phyloP scores from a whole-genome alignment of 345 rosid genomes.

The Carallia brachiata region DNA sequence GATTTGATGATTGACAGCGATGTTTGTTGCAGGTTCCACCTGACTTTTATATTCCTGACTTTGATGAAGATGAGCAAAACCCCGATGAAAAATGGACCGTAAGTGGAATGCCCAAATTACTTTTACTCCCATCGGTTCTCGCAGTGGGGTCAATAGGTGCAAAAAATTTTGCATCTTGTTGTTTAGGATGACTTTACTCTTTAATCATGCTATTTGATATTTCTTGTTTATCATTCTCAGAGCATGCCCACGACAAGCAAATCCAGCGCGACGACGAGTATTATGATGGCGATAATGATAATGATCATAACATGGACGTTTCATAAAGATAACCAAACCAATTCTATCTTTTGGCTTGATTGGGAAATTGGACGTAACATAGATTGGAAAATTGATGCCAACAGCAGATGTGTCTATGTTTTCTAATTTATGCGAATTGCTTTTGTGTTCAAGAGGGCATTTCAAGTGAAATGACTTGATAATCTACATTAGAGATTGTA shows the following conservation, averaged over 20 bases:
- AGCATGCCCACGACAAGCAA: slow-evolving; percentile 85
- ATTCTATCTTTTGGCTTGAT: background rate
- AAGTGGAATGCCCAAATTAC: slow-evolving; percentile 35
- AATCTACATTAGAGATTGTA: no score
- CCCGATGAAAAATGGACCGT: slow-evolving; percentile 86
- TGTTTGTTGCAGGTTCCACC: slow-evolving; percentile 77
- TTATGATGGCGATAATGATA: slow-evolving; percentile 82
- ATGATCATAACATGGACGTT: slow-evolving; percentile 57
- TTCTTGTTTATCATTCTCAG: slow-evolving; percentile 37
- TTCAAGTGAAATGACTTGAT: no score
- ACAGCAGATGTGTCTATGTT: background rate
- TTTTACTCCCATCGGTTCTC: background rate
- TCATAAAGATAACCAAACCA: background rate
- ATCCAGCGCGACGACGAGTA: slow-evolving; percentile 88
- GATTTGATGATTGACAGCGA: background rate
- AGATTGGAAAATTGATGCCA: background rate
- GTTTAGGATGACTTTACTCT: background rate
- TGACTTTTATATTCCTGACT: slow-evolving; percentile 87
- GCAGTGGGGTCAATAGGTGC: background rate
- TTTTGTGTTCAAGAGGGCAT: no score
- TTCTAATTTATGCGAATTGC: no score
- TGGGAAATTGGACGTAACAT: background rate
- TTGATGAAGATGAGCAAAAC: slow-evolving; percentile 85
- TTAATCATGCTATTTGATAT: background rate
- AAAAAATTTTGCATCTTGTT: background rate